Percentiles rank a stretch among this genome's conserved stretches.
These are phyloP conservation scores for Lentinus tigrinus DNA, from an alignment of 768 basidiomycete species.

Conservation along the genomic window DNA sequence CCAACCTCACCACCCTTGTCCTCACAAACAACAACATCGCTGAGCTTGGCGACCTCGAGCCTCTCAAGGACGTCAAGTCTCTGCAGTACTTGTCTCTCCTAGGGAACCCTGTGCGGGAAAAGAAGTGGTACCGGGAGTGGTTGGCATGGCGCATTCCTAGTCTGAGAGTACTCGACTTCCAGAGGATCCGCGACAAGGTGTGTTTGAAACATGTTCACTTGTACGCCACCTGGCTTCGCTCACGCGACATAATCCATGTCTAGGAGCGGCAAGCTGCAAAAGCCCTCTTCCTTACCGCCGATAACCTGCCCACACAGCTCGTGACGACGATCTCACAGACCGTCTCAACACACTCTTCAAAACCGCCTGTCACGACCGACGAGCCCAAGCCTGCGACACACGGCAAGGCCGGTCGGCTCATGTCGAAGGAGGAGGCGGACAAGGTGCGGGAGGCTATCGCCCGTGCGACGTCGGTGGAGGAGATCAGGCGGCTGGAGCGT, in stretches of 20 bases:
- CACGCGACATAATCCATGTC: background rate
- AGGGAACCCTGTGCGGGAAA: constrained; percentile 84
- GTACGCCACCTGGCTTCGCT: background rate
- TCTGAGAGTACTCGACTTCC: constrained; percentile 91
- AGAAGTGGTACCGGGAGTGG: constrained; percentile 97
- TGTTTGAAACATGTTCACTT: constrained; percentile 38
- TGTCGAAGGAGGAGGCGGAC: constrained; percentile 91
- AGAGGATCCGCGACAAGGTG: constrained; percentile 93
- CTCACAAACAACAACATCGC: constrained; percentile 80
- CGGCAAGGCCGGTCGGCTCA: constrained; percentile 78
- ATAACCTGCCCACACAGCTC: constrained; percentile 74
- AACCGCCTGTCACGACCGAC: constrained; percentile 63
- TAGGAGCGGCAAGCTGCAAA: constrained; percentile 81
- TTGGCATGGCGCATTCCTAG: constrained; percentile 84
- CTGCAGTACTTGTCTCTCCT: constrained; percentile 76
- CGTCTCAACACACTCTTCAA: constrained; percentile 65
- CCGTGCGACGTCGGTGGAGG: constrained; percentile 87
- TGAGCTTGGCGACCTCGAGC: constrained; percentile 84
- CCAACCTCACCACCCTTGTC: constrained; percentile 80
- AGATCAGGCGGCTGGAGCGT: constrained; percentile 80
- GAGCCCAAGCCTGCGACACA: constrained; percentile 66
- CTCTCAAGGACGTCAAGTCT: constrained; percentile 70
- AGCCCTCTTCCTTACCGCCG: constrained; percentile 77
- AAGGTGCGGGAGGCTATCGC: constrained; percentile 85
- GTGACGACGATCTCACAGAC: constrained; percentile 77